Percentiles rank a stretch among this genome's conserved stretches.
These are phyloP conservation scores for Podila epicladia DNA, from an alignment of 192 early-diverging fungal species.

Conservation along the genomic window DNA sequence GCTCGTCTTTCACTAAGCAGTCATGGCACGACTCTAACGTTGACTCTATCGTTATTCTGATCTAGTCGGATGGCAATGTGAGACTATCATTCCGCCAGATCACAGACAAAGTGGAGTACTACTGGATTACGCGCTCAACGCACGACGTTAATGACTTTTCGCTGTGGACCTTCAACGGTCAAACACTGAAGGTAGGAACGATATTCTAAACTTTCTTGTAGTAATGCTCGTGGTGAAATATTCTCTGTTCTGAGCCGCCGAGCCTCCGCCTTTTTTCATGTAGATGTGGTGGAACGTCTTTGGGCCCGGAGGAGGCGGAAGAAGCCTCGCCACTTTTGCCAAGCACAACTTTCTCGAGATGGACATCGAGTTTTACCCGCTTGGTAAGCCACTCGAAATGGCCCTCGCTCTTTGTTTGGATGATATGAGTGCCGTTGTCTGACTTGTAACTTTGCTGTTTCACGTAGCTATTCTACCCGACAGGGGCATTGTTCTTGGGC, in stretches of 20 bases:
- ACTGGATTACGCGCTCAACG: slow-evolving; percentile 72
- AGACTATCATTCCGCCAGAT: slow-evolving; percentile 54
- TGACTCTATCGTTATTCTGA: background rate
- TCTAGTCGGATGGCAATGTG: slow-evolving; percentile 42
- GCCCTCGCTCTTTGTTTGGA: too few species aligned
- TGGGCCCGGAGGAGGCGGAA: slow-evolving; percentile 27
- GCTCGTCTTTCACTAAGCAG: background rate
- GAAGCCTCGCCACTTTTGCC: slow-evolving; percentile 38
- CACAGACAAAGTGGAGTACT: slow-evolving; percentile 74
- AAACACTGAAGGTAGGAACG: slow-evolving; percentile 64
- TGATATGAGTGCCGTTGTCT: background rate
- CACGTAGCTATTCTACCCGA: slow-evolving; percentile 72
- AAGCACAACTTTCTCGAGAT: slow-evolving; percentile 62
- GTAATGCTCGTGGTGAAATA: background rate
- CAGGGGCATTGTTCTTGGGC: slow-evolving; percentile 78
- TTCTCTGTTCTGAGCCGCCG: slow-evolving; percentile 1
- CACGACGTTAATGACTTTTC: slow-evolving; percentile 67
- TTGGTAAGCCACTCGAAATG: slow-evolving; percentile 58
- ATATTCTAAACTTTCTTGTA: background rate
- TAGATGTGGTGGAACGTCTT: slow-evolving; percentile 53
- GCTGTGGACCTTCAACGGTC: slow-evolving; percentile 77
- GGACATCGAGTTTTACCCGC: slow-evolving; percentile 79
- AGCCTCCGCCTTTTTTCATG: background rate
- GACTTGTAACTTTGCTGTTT: slow-evolving; percentile 3
- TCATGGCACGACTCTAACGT: too few species aligned